A percentile compares a stretch with the other conserved stretches of the same genome.
Evolutionary conservation across 805 yeast species (phyloP).

Genomic region (Alloascoidea hylecoeti): DNA sequence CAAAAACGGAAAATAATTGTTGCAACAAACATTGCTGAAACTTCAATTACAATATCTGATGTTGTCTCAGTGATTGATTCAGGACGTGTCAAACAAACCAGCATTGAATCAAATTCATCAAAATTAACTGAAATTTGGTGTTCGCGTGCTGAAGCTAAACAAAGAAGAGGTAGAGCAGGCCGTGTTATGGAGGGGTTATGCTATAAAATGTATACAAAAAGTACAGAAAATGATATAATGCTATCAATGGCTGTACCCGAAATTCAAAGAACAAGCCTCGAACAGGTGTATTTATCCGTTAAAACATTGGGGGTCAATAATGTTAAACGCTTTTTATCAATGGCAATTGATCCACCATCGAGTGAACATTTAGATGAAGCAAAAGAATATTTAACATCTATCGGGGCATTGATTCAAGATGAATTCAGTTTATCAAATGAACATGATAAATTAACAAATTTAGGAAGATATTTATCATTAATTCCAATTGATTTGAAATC

Average conservation of each 20-base stretch:
- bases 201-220: conserved; percentile 61
- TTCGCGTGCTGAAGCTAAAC: conserved; percentile 79
- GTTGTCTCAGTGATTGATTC: conserved; percentile 84
- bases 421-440: conserved; percentile 14
- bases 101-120: conserved; percentile 53
- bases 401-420: conserved; percentile 52
- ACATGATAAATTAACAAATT: conserved; percentile 41
- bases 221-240: conserved; percentile 43
- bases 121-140: conserved; percentile 72
- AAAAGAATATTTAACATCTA: conserved; percentile 35
- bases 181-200: conserved; percentile 79
- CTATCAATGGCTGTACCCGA: conserved; percentile 74
- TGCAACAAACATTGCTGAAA: conserved; percentile 91
- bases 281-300: conserved; percentile 69
- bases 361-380: conserved; percentile 35
- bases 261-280: conserved; percentile 71
- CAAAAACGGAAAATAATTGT: conserved; percentile 60
- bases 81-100: conserved; percentile 72
- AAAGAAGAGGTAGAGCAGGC: conserved; percentile 97
- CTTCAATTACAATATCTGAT: conserved; percentile 93
- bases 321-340: conserved; percentile 53
- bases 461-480: conserved; percentile 69
- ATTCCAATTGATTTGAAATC: conserved; percentile 77
- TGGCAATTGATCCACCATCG: conserved; percentile 77
- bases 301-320: conserved; percentile 77